Evolutionary conservation across 768 basidiomycete species (phyloP).

Genomic region (Rhizopogon sp.): DNA sequence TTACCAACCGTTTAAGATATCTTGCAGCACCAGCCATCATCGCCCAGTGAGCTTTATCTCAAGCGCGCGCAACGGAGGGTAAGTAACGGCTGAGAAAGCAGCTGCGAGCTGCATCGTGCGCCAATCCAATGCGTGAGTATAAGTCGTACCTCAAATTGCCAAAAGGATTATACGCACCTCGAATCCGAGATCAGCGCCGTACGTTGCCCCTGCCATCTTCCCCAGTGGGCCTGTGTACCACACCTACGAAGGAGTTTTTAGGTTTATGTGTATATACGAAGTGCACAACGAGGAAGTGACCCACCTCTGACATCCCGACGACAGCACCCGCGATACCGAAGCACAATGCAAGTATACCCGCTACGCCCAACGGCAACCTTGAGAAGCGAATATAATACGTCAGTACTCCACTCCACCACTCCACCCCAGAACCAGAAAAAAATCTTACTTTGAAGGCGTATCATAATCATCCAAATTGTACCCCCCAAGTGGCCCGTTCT

Average conservation of each 20-base stretch:
- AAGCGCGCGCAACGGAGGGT: constrained; percentile 42
- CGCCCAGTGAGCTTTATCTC: constrained; percentile 41
- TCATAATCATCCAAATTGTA: constrained; percentile 50
- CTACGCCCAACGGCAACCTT: constrained; percentile 43
- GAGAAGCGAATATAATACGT: background rate
- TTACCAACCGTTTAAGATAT: too few relatives aligned
- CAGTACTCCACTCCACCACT: too few relatives aligned
- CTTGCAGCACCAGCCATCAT: constrained; percentile 8
- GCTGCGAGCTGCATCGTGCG: constrained; percentile 32
- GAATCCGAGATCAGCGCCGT: constrained; percentile 41
- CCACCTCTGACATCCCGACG: constrained; percentile 45
- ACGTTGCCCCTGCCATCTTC: constrained; percentile 33
- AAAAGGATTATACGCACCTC: constrained; percentile 30
- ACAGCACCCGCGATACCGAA: constrained; percentile 46
- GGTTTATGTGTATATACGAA: background rate
- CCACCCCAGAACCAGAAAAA: background rate
- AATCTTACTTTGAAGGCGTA: constrained; percentile 27
- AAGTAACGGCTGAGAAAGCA: constrained; percentile 40
- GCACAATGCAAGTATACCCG: constrained; percentile 41
- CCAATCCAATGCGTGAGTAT: background rate
- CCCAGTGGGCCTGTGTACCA: constrained; percentile 52
- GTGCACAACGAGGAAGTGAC: background rate
- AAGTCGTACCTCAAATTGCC: background rate
- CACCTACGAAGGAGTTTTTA: constrained; percentile 12
- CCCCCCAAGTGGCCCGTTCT: constrained; percentile 36